Percentiles rank a stretch among this genome's conserved stretches.
Evolutionary conservation across 305 asterid species (phyloP).

Genomic region (Fraxinus sp.): DNA sequence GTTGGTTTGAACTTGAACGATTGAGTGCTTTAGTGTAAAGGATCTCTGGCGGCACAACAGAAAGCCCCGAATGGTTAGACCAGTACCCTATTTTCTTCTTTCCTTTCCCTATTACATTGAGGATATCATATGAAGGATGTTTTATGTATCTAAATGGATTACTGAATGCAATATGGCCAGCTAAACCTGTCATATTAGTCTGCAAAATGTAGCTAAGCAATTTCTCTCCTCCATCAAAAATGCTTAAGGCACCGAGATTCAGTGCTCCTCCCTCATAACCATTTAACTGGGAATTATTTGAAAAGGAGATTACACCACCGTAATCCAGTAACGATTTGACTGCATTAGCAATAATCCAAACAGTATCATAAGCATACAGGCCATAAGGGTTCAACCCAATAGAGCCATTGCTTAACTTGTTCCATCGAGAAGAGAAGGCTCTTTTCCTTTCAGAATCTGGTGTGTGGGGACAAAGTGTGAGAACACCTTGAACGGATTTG

Average conservation of each 20-base stretch:
- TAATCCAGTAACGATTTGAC: constrained; percentile 45
- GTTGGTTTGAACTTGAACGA: constrained; percentile 64
- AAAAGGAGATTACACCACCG: constrained; percentile 63
- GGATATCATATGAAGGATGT: constrained; percentile 69
- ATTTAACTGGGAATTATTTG: constrained; percentile 43
- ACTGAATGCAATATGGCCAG: constrained; percentile 56
- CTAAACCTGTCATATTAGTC: constrained; percentile 65
- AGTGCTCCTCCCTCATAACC: constrained; percentile 39
- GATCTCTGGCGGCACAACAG: constrained; percentile 61
- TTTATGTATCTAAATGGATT: constrained; percentile 41
- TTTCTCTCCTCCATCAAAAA: constrained; percentile 61
- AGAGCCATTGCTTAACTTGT: constrained; percentile 57
- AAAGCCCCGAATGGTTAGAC: constrained; percentile 48
- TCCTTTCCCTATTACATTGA: constrained; percentile 52
- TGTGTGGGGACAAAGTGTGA: constrained; percentile 63
- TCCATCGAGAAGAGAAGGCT: constrained; percentile 59
- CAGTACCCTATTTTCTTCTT: constrained; percentile 46
- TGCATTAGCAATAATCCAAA: constrained; percentile 71
- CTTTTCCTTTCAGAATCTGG: constrained; percentile 55
- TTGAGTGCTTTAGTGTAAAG: constrained; percentile 51
- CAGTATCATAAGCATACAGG: constrained; percentile 78
- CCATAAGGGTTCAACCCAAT: constrained; percentile 65
- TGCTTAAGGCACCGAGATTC: constrained; percentile 60
- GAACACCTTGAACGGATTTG: constrained; percentile 60
- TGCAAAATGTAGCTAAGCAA: constrained; percentile 41